Evolutionary conservation across 805 yeast genomes (phyloP), one percentile per base, ranked within the genome.

Genomic region (Zygoascus biomembranicola): DNA sequence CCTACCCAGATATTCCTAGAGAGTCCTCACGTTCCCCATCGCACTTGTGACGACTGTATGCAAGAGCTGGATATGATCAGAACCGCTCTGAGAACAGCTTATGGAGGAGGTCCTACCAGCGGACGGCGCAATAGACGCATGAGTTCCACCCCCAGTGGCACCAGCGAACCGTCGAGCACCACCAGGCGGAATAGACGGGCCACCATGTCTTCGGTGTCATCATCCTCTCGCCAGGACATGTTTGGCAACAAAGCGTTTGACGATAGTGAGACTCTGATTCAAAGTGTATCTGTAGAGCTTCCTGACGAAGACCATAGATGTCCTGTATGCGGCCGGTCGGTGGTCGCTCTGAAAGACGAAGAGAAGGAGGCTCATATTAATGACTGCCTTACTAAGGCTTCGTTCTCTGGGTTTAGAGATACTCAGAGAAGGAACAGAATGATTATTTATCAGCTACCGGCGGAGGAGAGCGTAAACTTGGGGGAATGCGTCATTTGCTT

Each of bases 401-500:
- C 84, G 56, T 81, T 78, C 61, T 78, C 82, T 50, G 84, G 87
- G n/a, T 18, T 4, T 42, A 16, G n/a, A n/a, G 78, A 77, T 37
- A 37, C 32, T 10, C 18, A 26, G 10, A 57, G 76, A 50, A 68
- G 89, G 44, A 90, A 90, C 66, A 77, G 96, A 55, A 90, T 94
- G 97, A 73, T 94, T 49, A 94, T 90, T 1, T 89, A 87, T 66
- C 78, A 60, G 47, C 66, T 72, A 16, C 62, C 66, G 5, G 75
- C 73, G 55, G 66, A 63, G 54, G 66, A 61, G 19, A 41, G 48
- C 14, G 43, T 45, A n/a, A 64, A 62, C 8, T 51, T 55, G 42
- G 80, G 80, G 49, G 98, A 94, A 67, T 94, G 99, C 67, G 92
- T 89, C 14, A 92, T 94, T 23, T 94, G 99, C 64, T 80, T 92